Base-by-base conservation (phyloP, 2,329 filamentous ascomycete species). In the Alternaria incomplexa region DNA sequence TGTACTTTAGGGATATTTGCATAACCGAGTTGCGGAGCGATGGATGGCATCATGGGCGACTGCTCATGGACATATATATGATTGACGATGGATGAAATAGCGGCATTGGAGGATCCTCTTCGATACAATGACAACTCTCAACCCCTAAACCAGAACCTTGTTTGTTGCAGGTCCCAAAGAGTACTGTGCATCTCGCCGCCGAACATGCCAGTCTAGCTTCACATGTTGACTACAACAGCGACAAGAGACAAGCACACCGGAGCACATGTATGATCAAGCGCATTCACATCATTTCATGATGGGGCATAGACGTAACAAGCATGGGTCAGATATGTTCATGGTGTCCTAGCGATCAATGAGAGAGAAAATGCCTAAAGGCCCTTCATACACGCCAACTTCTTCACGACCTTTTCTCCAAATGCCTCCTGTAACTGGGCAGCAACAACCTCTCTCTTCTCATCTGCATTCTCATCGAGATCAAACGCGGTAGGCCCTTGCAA, bases 1-100 rank as follows among this genome's bases (percentile, higher is more conserved):
- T 78, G 74, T 79, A 79, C 68, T 77, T 76, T 77, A 77, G 46
- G 66, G 63, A 71, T 74, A 72, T 72, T 78, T 80, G 77, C 79
- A 79, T 80, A 75, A 45, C 68, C 59, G 52, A 26, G 51, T 48
- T 47, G 56, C 63, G 54, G 50, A 61, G 61, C 52, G 46, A 61
- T 58, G 60, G 61, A 48, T 36, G 50, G 43, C 61, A 61, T 65
- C 28, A 52, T 40, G 56, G 26, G 52, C 47, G 28, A 56, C 53
- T 46, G 46, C 46, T 59, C 23, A 53, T 58, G 61, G 60, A 58
- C 15, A 57, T 61, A 61, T 56, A 67, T 51, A 65, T 57, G 60
- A 58, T 53, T 56, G 51, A 65, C 36, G 59, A 61, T 30, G 28
- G 47, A 58, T 26, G 46, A 68, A 40, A 62, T 61, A 61, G 66